Conservation (phyloP, 768 basidiomycete genomes). For the Dacryopinax spathularia region DNA sequence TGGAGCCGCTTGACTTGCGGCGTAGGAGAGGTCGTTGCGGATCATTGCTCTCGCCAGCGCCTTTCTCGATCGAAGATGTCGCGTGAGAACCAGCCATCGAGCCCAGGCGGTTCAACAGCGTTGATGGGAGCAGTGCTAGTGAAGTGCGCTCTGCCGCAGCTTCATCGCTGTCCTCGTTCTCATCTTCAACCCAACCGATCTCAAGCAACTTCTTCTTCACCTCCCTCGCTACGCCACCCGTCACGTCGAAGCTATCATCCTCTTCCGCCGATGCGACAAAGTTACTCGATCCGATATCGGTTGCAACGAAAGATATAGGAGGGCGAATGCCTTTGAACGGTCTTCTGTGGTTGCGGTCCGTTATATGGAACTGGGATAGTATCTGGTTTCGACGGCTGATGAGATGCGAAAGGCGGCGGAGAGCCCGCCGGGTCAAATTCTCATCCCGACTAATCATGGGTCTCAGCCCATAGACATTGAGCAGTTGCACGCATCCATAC, state of each 20-base stretch:
- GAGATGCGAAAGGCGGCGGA: constrained; percentile 42
- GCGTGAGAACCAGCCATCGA: constrained; percentile 11
- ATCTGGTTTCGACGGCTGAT: constrained; percentile 59
- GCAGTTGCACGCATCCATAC: constrained; percentile 23
- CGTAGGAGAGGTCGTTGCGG: constrained; percentile 27
- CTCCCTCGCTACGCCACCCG: constrained; percentile 42
- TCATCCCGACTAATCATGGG: constrained; percentile 32
- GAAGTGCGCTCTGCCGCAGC: constrained; percentile 44
- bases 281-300: constrained; percentile 52
- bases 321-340: constrained; percentile 60
- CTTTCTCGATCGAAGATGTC: constrained; percentile 14
- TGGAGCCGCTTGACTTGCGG: constrained; percentile 42
- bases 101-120: constrained; percentile 40
- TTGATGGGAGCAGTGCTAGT: constrained; percentile 40
- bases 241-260: constrained; percentile 35
- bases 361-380: constrained; percentile 43
- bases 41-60: constrained; percentile 10
- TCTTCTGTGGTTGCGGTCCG: constrained; percentile 44
- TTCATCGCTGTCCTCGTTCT: constrained; percentile 31
- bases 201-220: constrained; percentile 51
- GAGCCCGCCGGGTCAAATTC: constrained; percentile 35
- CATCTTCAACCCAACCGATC: constrained; percentile 48
- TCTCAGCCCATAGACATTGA: neutral
- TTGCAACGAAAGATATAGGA: constrained; percentile 58
- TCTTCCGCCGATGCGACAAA: constrained; percentile 43